Percentiles rank a stretch among this genome's conserved stretches.
These are phyloP conservation scores for Shiraia bambusicola DNA, from an alignment of 2,329 filamentous ascomycete genomes.

Conservation along the genomic window DNA sequence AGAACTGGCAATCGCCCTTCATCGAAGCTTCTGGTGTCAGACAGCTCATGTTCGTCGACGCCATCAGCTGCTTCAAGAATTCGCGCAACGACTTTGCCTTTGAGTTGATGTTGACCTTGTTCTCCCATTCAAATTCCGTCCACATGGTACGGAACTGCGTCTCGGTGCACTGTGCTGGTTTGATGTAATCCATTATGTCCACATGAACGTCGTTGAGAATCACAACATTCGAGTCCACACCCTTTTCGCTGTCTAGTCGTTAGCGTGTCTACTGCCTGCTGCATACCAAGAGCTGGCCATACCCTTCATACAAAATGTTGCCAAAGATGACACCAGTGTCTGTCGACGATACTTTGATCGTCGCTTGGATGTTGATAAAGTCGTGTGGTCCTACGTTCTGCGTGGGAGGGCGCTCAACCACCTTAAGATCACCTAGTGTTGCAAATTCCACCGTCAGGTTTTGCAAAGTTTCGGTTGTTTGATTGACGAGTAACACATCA, in stretches of 20 bases:
- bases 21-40: constrained; percentile 93
- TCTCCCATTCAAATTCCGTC: constrained; percentile 99
- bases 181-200: constrained; percentile 99
- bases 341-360: constrained; percentile 96
- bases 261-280: constrained; percentile 25
- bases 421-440: constrained; percentile 96
- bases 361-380: constrained; percentile 97
- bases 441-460: constrained; percentile 98
- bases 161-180: constrained; percentile 93
- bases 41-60: constrained; percentile 98
- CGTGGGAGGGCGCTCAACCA: constrained; percentile 92
- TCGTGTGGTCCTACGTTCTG: constrained; percentile 94
- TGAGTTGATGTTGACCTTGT: constrained; percentile 99
- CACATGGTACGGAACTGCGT: constrained; percentile 99
- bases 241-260: constrained; percentile 71
- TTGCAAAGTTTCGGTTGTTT: constrained; percentile 93
- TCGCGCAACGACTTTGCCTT: constrained; percentile 90
- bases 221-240: constrained; percentile 77
- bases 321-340: constrained; percentile 99
- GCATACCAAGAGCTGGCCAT: not conserved
- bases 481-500: constrained; percentile 94
- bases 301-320: constrained; percentile 94
- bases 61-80: constrained; percentile 93
- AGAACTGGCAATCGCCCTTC: constrained; percentile 96
- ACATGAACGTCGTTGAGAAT: constrained; percentile 98